These are phyloP conservation scores for Dryadomyces quercus-mongolicae DNA, from an alignment of 2,329 filamentous ascomycete species.

Conservation along the genomic window DNA sequence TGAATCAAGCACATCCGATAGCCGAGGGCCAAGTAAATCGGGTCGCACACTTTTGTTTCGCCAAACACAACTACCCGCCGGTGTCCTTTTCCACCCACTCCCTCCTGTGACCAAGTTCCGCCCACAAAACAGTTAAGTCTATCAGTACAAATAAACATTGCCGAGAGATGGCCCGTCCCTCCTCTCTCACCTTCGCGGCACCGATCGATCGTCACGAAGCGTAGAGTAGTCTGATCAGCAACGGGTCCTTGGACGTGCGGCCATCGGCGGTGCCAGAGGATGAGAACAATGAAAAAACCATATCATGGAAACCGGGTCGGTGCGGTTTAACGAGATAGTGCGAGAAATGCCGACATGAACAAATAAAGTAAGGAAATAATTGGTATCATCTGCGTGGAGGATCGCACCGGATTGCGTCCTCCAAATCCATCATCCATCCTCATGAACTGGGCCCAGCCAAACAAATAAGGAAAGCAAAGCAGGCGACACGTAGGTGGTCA, in stretches of 20 bases:
- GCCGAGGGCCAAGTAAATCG: slow-evolving; percentile 1
- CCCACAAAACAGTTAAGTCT: slow-evolving; percentile 12
- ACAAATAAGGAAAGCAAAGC: slow-evolving; percentile 2
- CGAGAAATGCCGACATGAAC: slow-evolving; percentile 4
- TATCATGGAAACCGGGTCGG: neutral
- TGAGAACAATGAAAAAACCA: neutral
- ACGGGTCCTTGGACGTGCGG: no score
- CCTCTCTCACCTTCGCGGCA: neutral
- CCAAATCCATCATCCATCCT: neutral
- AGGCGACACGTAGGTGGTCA: slow-evolving; percentile 4
- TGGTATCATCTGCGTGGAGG: slow-evolving; percentile 14
- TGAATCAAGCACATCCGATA: slow-evolving; percentile 3
- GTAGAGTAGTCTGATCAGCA: no score
- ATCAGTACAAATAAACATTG: slow-evolving; percentile 20
- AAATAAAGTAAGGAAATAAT: slow-evolving; percentile 12
- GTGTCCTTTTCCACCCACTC: neutral
- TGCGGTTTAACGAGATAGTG: neutral
- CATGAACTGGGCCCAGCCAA: neutral
- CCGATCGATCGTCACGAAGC: neutral
- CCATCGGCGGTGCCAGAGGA: neutral
- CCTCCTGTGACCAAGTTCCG: slow-evolving; percentile 5
- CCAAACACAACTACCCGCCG: neutral
- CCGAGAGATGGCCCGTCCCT: slow-evolving; percentile 2
- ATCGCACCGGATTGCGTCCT: slow-evolving; percentile 6
- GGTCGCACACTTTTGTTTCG: slow-evolving; percentile 1